Evolutionary conservation across 2,329 filamentous ascomycete species (phyloP).

Genomic region (Parasarocladium wereldwijsianum): DNA sequence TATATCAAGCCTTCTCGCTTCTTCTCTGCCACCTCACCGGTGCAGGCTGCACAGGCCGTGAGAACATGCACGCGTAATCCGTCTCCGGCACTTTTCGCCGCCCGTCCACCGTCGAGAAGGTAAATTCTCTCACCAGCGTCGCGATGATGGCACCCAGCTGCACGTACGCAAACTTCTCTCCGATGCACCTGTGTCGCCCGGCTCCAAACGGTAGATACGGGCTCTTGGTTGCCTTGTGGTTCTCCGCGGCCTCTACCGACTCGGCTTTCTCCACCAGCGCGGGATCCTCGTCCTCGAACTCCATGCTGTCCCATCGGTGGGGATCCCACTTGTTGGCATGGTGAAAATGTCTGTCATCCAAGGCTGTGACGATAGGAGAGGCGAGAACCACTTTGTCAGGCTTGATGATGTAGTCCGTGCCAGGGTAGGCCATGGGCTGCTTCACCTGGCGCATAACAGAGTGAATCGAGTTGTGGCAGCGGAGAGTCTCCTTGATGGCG

Average conservation of each 20-base stretch:
- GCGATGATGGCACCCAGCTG: slow-evolving; percentile 52
- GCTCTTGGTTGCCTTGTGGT: slow-evolving; percentile 18
- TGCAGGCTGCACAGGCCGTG: slow-evolving; percentile 18
- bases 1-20: slow-evolving; percentile 9
- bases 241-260: slow-evolving; percentile 16
- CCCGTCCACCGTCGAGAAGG: slow-evolving; percentile 41
- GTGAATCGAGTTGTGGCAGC: slow-evolving; percentile 58
- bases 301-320: slow-evolving; percentile 13
- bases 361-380: slow-evolving; percentile 25
- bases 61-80: slow-evolving; percentile 42
- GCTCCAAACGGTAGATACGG: slow-evolving; percentile 55
- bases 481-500: slow-evolving; percentile 58
- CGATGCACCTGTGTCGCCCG: slow-evolving; percentile 59
- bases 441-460: slow-evolving; percentile 61
- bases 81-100: slow-evolving; percentile 42
- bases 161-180: slow-evolving; percentile 62
- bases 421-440: slow-evolving; percentile 44
- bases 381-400: slow-evolving; percentile 30
- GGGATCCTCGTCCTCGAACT: slow-evolving; percentile 8
- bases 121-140: slow-evolving; percentile 45
- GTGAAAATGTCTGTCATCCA: slow-evolving; percentile 45
- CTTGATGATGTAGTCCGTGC: slow-evolving; percentile 38
- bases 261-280: slow-evolving; percentile 9
- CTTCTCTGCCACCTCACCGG: slow-evolving; percentile 19
- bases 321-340: slow-evolving; percentile 15